Base-by-base conservation (phyloP, 768 basidiomycete species). In the Mycena vulgaris region DNA sequence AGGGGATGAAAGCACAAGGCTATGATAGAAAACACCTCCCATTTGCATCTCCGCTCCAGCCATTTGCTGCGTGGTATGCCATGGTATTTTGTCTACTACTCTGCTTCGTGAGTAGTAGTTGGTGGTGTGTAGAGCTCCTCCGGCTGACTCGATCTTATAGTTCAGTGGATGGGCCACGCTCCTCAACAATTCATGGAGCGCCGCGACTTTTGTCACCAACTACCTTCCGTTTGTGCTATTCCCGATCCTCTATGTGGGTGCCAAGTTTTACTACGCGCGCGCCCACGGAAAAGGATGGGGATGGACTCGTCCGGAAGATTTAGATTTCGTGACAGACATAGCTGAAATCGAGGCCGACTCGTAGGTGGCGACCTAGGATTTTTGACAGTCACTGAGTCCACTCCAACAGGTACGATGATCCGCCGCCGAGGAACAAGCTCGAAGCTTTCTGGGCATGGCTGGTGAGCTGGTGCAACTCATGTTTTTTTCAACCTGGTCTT, bases 391-490 rank as follows among this genome's bases (percentile, higher is more conserved):
- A 14, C 35, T 73, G n/a, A 70, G 21, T 49, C 57, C 37, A 47
- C 56, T 56, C 63, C 39, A 10, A 7, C 62, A 88, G 87, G 6
- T 88, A 87, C 74, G 93, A 95, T 49, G 92, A 95, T 23, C 87
- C 87, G 8, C 89, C 90, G 17, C 93, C 95, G 3, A 89, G 71
- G 74, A 95, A 92, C 77, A 88, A 81, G 75, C 0, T 81, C 3
- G 93, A 93, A 65, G 89, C 89, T 30, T 86, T 95, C 80, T 96
- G 95, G 95, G 81, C 80, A 67, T 93, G 92, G 92, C 80, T 96
- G 79, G 93, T 96, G 55, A 56, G 55, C n/a, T 2, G 19, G 11
- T 21, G 7, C 42, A 35, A 28, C 14, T 51, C 16, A 4, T 23
- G 6, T 9, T 7, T 19, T 51, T 31, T 31, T 51, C 27, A 5